Conservation (phyloP, 2,329 filamentous ascomycete genomes). For the Exophiala sp. region DNA sequence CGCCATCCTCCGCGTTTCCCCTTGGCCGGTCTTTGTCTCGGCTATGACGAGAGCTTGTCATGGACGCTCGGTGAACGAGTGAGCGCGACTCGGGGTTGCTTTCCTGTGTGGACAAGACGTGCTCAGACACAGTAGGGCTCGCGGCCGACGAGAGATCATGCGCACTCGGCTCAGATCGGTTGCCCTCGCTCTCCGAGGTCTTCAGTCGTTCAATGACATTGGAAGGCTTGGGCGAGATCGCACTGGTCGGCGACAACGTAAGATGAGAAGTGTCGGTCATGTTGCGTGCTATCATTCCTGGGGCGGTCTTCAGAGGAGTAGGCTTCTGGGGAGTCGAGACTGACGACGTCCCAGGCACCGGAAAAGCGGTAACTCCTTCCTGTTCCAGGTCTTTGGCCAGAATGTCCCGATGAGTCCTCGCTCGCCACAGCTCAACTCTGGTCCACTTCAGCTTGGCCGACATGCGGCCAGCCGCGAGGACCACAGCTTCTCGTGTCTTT, state of each 20-base stretch:
- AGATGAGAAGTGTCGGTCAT: conserved; percentile 21
- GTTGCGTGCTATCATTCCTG: conserved; percentile 16
- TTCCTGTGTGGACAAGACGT: conserved; percentile 14
- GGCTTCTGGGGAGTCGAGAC: conserved; percentile 23
- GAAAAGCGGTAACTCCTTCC: conserved; percentile 45
- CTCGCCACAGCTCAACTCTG: conserved; percentile 86
- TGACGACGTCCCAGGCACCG: conserved; percentile 17
- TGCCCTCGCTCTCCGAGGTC: conserved; percentile 13
- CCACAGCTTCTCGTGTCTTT: conserved; percentile 79
- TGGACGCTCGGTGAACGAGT: conserved; percentile 36
- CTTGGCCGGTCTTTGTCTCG: conserved; percentile 33
- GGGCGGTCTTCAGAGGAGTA: conserved; percentile 21
- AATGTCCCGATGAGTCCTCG: conserved; percentile 86
- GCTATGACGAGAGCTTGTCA: conserved; percentile 35
- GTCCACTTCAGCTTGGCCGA: conserved; percentile 88
- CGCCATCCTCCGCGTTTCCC: conserved; percentile 44
- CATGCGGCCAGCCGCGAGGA: conserved; percentile 77
- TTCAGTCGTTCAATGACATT: conserved; percentile 17
- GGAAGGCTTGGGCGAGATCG: conserved; percentile 19
- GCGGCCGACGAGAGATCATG: conserved; percentile 6
- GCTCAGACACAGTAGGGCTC: conserved; percentile 17
- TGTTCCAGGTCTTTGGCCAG: conserved; percentile 79
- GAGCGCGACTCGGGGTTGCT: conserved; percentile 27
- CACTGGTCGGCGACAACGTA: conserved; percentile 23
- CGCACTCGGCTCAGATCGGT: conserved; percentile 5